phyloP scores from a whole-genome alignment of 2,329 filamentous ascomycete species.

The Penicillium sp. region DNA sequence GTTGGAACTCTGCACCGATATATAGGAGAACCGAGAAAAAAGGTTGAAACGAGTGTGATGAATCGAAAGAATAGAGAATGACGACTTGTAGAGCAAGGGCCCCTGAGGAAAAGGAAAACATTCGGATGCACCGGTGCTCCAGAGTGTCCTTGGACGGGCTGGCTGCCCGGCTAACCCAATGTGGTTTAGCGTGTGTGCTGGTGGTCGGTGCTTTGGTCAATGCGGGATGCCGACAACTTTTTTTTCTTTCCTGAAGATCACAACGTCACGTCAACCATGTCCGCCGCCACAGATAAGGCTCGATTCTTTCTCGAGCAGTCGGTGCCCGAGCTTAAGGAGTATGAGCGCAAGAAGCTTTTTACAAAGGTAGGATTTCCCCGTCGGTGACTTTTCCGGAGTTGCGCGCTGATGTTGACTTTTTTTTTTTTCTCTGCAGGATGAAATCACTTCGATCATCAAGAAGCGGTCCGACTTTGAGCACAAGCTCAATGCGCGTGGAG shows the following conservation, averaged over 20 bases:
- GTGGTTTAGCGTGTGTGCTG: conserved; percentile 27
- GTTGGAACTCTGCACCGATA: conserved; percentile 23
- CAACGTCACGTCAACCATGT: conserved; percentile 64
- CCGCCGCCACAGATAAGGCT: conserved; percentile 87
- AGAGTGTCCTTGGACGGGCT: conserved; percentile 20
- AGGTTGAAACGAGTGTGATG: conserved; percentile 20
- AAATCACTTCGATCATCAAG: conserved; percentile 85
- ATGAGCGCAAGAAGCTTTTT: conserved; percentile 91
- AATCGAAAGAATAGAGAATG: conserved; percentile 35
- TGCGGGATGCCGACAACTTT: conserved; percentile 44
- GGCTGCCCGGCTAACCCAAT: conserved; percentile 20
- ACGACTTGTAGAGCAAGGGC: conserved; percentile 34
- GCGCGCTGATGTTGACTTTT: conserved; percentile 20
- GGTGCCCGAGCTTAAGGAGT: conserved; percentile 89
- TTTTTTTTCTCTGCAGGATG: conserved; percentile 64
- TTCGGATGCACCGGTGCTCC: conserved; percentile 33
- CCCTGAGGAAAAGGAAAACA: conserved; percentile 40
- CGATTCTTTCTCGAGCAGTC: conserved; percentile 93
- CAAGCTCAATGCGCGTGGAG: conserved; percentile 81
- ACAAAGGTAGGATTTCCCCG: conserved; percentile 64
- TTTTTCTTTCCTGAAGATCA: conserved; percentile 31
- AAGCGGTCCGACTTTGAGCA: conserved; percentile 95
- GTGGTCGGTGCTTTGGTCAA: conserved; percentile 29
- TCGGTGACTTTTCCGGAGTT: conserved; percentile 7
- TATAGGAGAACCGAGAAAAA: conserved; percentile 16